Percentiles rank a stretch among this genome's conserved stretches.
Evolutionary conservation across 805 yeast species (phyloP).

Genomic region (Ogataea methanolica): DNA sequence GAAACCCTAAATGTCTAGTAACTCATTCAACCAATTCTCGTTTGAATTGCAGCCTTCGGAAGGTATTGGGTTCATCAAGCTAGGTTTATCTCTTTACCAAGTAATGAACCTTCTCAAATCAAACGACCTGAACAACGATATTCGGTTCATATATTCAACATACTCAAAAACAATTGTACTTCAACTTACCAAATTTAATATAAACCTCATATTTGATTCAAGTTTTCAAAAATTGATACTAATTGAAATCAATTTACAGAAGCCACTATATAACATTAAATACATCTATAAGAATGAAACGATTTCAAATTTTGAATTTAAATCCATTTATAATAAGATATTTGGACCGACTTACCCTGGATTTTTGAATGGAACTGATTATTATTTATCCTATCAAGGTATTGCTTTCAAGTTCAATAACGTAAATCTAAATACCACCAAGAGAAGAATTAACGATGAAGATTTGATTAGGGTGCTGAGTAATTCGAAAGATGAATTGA

Average conservation of each 20-base stretch:
- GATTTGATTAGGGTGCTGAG: slow-evolving; percentile 20
- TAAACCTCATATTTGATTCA: slow-evolving; percentile 26
- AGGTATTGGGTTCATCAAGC: slow-evolving; percentile 22
- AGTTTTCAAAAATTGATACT: slow-evolving; percentile 21
- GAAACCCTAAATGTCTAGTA: not conserved
- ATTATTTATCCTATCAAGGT: slow-evolving; percentile 53
- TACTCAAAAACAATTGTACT: slow-evolving; percentile 14
- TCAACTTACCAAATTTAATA: slow-evolving; percentile 15
- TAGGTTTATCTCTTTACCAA: slow-evolving; percentile 25
- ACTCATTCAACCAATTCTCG: slow-evolving; percentile 2
- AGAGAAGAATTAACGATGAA: slow-evolving; percentile 3
- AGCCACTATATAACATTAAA: slow-evolving; percentile 8
- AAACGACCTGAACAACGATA: slow-evolving; percentile 11
- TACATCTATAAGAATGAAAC: slow-evolving; percentile 20
- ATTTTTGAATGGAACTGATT: slow-evolving; percentile 27
- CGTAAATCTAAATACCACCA: slow-evolving; percentile 5
- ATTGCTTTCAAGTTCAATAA: slow-evolving; percentile 43
- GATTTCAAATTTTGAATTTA: slow-evolving; percentile 28
- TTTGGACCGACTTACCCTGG: slow-evolving; percentile 67
- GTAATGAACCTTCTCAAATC: slow-evolving; percentile 11
- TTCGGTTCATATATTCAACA: slow-evolving; percentile 21
- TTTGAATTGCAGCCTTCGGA: slow-evolving; percentile 22
- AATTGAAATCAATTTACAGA: slow-evolving; percentile 21
- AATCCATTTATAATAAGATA: slow-evolving; percentile 46
- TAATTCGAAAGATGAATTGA: slow-evolving; percentile 29